Evolutionary conservation across 2,329 filamentous ascomycete species (phyloP).

Genomic region (Tothia fuscella): DNA sequence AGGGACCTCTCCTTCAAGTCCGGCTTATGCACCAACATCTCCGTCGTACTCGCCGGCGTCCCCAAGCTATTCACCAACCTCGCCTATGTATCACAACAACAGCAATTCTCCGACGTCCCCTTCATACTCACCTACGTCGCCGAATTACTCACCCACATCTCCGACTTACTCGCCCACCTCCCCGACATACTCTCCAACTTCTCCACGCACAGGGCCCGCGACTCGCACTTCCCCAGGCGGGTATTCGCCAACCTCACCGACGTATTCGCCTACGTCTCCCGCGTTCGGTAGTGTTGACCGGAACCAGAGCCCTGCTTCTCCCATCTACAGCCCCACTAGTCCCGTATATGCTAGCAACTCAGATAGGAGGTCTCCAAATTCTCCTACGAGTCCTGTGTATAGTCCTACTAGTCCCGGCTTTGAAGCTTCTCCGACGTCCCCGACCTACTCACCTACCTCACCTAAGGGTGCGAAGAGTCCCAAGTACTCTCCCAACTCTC

Average conservation of each 20-base stretch:
- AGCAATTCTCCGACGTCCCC: conserved; percentile 49
- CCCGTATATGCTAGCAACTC: conserved; percentile 14
- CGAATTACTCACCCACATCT: conserved; percentile 28
- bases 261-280: conserved; percentile 38
- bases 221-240: conserved; percentile 36
- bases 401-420: conserved; percentile 39
- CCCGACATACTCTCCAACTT: conserved; percentile 46
- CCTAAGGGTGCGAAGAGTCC: background rate
- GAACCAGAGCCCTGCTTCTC: conserved; percentile 20
- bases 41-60: conserved; percentile 69
- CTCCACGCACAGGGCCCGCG: conserved; percentile 60
- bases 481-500: conserved; percentile 4
- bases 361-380: conserved; percentile 45
- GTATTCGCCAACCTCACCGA: conserved; percentile 40
- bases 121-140: conserved; percentile 56
- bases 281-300: no score
- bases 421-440: conserved; percentile 35
- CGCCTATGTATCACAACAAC: conserved; percentile 33
- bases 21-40: conserved; percentile 41
- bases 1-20: conserved; percentile 39
- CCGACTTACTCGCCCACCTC: conserved; percentile 32
- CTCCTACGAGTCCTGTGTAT: conserved; percentile 49
- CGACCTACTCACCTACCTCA: conserved; percentile 8
- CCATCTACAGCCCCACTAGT: conserved; percentile 32
- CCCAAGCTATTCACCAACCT: conserved; percentile 38